These are phyloP conservation scores for Pythium grandisporangium DNA, from an alignment of 352 stramenopile genomes.

Conservation along the genomic window DNA sequence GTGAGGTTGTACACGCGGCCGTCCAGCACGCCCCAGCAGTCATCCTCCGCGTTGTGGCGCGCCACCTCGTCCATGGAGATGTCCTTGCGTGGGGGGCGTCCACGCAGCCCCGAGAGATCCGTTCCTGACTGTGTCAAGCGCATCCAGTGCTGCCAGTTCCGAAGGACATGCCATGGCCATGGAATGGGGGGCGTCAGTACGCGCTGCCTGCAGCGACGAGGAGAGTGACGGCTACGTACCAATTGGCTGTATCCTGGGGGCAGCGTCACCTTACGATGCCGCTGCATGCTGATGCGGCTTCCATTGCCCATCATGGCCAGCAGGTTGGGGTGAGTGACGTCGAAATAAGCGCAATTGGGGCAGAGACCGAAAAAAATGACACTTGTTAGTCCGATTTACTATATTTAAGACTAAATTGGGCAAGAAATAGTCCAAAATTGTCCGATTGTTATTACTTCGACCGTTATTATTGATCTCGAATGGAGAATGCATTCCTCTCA, in stretches of 20 bases:
- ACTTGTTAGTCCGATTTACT: not conserved
- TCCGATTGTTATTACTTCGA: too few species aligned
- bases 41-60: conserved; percentile 79
- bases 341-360: not conserved
- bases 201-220: too few species aligned
- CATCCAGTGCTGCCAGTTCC: conserved; percentile 92
- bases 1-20: conserved; percentile 93
- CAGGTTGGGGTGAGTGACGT: not conserved
- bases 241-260: conserved; percentile 89
- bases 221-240: conserved; percentile 20
- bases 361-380: not conserved
- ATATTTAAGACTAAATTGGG: too few species aligned
- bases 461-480: too few species aligned
- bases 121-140: conserved; percentile 69
- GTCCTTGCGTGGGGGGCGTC: conserved; percentile 33
- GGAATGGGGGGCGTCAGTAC: too few species aligned
- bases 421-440: too few species aligned
- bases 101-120: conserved; percentile 77
- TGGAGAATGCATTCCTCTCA: too few species aligned
- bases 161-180: too few species aligned
- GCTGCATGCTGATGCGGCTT: conserved; percentile 48
- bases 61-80: conserved; percentile 84
- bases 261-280: conserved; percentile 72
- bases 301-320: conserved; percentile 31
- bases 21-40: conserved; percentile 92